These are phyloP conservation scores for Haplosporangium gracile DNA, from an alignment of 192 early-diverging fungal species.

Conservation along the genomic window DNA sequence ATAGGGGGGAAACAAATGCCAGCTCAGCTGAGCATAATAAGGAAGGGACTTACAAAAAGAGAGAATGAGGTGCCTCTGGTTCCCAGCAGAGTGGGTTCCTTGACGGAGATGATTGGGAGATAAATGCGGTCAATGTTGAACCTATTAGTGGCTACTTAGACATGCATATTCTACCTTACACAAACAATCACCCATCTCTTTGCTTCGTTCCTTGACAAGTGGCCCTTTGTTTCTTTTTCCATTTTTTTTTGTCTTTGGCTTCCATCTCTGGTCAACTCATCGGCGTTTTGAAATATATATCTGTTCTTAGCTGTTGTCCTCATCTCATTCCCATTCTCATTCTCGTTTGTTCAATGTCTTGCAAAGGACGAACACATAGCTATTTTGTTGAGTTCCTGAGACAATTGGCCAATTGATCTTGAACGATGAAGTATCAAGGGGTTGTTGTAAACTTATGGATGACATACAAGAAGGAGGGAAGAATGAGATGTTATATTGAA, in stretches of 20 bases:
- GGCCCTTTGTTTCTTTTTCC: neutral
- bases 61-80: neutral
- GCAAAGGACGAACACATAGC: neutral
- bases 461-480: neutral
- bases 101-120: neutral
- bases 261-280: neutral
- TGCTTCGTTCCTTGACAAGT: neutral
- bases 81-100: neutral
- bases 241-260: no score
- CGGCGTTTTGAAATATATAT: neutral
- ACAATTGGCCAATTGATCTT: neutral
- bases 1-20: neutral
- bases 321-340: neutral
- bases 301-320: neutral
- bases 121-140: neutral
- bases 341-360: neutral
- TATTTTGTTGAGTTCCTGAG: neutral
- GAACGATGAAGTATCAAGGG: neutral
- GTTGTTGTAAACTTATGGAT: neutral
- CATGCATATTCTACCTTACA: neutral
- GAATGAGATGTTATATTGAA: neutral
- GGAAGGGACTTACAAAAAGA: neutral
- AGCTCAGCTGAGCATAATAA: neutral
- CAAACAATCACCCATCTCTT: conserved; percentile 1
- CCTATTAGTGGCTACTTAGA: neutral